A percentile compares a stretch with the other conserved stretches of the same genome.
These are phyloP conservation scores for Chrysosporium keratinophilum DNA, from an alignment of 2,329 filamentous ascomycete genomes.

Conservation along the genomic window DNA sequence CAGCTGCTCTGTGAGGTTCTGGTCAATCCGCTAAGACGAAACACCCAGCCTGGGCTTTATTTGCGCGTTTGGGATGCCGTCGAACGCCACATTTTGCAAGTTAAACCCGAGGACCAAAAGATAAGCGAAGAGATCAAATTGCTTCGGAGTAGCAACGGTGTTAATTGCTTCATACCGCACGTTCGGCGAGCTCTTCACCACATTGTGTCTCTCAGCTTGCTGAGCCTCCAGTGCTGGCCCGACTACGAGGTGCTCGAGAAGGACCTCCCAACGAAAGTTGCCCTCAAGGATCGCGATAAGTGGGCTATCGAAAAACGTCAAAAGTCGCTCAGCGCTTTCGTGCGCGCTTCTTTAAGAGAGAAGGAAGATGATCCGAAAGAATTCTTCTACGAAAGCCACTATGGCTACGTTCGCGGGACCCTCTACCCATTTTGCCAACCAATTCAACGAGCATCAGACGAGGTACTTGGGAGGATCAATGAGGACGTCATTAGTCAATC, in stretches of 20 bases:
- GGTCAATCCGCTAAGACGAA: conserved; percentile 17
- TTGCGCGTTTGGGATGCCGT: conserved; percentile 25
- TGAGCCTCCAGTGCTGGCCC: conserved; percentile 25
- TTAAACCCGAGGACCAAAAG: conserved; percentile 7
- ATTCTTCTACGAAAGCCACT: conserved; percentile 22
- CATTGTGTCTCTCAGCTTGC: conserved; percentile 25
- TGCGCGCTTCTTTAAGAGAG: not conserved
- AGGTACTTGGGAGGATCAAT: conserved; percentile 21
- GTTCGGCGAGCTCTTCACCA: conserved; percentile 23
- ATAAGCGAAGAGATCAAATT: conserved; percentile 15
- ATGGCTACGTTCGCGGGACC: conserved; percentile 18
- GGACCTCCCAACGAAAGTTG: conserved; percentile 16
- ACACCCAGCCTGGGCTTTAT: conserved; percentile 24
- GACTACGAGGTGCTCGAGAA: conserved; percentile 22
- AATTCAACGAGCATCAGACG: conserved; percentile 15
- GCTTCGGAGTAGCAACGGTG: conserved; percentile 21
- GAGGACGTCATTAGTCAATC: conserved; percentile 19
- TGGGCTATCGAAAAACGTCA: conserved; percentile 19
- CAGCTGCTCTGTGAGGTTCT: conserved; percentile 27
- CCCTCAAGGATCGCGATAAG: conserved; percentile 20
- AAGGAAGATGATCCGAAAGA: conserved; percentile 12
- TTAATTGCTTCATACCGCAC: conserved; percentile 25
- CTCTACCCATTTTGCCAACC: conserved; percentile 24
- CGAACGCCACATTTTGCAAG: conserved; percentile 25
- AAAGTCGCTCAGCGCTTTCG: conserved; percentile 10